A percentile compares a stretch with the other conserved stretches of the same genome.
These are phyloP conservation scores for Sphagnurus paluster DNA, from an alignment of 1,284 basidiomycete species.

Conservation along the genomic window DNA sequence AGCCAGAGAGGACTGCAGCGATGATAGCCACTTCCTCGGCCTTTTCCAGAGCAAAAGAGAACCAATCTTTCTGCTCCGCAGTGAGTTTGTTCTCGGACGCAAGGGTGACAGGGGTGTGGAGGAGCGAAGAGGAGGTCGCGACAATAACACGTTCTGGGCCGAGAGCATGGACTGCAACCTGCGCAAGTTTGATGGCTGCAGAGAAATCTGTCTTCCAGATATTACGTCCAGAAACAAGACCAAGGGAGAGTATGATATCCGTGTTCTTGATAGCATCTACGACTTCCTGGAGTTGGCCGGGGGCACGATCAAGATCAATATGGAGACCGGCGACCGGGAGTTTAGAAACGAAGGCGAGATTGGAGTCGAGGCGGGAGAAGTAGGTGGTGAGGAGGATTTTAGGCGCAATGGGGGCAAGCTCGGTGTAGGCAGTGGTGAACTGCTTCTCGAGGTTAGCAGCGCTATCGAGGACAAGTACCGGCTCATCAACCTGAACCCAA, in stretches of 20 bases:
- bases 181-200: conserved; percentile 79
- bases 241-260: conserved; percentile 85
- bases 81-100: conserved; percentile 93
- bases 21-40: conserved; percentile 88
- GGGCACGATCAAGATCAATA: conserved; percentile 95
- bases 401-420: conserved; percentile 82
- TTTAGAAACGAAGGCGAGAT: conserved; percentile 88
- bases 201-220: conserved; percentile 99
- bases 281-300: conserved; percentile 86
- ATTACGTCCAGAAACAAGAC: conserved; percentile 98
- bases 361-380: conserved; percentile 95
- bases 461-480: conserved; percentile 91
- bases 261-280: conserved; percentile 84
- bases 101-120: conserved; percentile 97
- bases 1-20: conserved; percentile 80
- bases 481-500: conserved; percentile 97
- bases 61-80: conserved; percentile 94
- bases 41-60: conserved; percentile 99
- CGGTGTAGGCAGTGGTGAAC: conserved; percentile 82
- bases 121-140: conserved; percentile 96
- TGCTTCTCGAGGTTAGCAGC: conserved; percentile 81
- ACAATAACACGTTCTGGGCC: conserved; percentile 89
- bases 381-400: conserved; percentile 95
- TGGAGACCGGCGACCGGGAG: conserved; percentile 95
- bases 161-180: conserved; percentile 84